These are phyloP conservation scores for Penicillium sp. DNA, from an alignment of 2,329 filamentous ascomycete species.

Conservation along the genomic window DNA sequence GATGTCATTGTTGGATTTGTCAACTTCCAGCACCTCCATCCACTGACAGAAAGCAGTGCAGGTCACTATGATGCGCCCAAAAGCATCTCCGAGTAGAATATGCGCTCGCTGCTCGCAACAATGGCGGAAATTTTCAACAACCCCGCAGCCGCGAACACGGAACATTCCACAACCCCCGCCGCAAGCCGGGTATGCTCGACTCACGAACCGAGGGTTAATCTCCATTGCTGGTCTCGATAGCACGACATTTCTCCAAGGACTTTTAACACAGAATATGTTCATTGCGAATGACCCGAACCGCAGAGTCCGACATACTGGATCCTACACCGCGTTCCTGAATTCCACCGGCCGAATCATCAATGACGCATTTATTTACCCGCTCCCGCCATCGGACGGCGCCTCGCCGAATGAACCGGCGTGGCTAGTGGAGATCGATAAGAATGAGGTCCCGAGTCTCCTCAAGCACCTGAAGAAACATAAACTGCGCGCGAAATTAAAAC, in stretches of 20 bases:
- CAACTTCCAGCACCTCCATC: slow-evolving; percentile 21
- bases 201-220: slow-evolving; percentile 79
- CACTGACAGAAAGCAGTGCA: background rate
- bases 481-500: slow-evolving; percentile 76
- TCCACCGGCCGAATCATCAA: slow-evolving; percentile 82
- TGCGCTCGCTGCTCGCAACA: slow-evolving; percentile 37
- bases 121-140: slow-evolving; percentile 39
- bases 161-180: slow-evolving; percentile 43
- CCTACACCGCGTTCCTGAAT: slow-evolving; percentile 85
- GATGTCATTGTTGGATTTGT: slow-evolving; percentile 36
- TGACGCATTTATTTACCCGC: slow-evolving; percentile 87
- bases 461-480: slow-evolving; percentile 85
- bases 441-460: slow-evolving; percentile 64
- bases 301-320: slow-evolving; percentile 52
- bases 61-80: slow-evolving; percentile 40
- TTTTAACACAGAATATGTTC: slow-evolving; percentile 76
- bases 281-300: slow-evolving; percentile 47
- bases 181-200: slow-evolving; percentile 52
- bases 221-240: slow-evolving; percentile 79
- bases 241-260: slow-evolving; percentile 83
- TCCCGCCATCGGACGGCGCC: slow-evolving; percentile 42
- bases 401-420: slow-evolving; percentile 54
- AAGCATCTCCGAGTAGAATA: slow-evolving; percentile 27
- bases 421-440: slow-evolving; percentile 81
- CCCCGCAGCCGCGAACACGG: slow-evolving; percentile 22